phyloP scores from a whole-genome alignment of 768 basidiomycete genomes.

The Chalciporus pseudorubinellus region DNA sequence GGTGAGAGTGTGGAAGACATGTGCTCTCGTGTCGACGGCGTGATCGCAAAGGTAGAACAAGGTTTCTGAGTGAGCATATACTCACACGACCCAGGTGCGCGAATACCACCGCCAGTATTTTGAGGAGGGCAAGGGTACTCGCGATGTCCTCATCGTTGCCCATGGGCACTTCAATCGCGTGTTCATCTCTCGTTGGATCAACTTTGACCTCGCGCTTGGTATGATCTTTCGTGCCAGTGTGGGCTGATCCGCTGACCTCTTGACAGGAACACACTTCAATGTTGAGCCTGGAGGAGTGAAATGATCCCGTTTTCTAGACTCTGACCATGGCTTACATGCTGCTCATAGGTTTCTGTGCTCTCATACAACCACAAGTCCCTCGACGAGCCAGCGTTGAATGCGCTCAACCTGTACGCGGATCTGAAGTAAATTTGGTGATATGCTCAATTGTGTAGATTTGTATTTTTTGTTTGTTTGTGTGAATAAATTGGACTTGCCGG shows the following conservation, averaged over 20 bases:
- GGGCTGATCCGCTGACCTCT: slow-evolving; percentile 8
- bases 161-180: slow-evolving; percentile 82
- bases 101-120: slow-evolving; percentile 69
- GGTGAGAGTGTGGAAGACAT: slow-evolving; percentile 86
- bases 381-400: slow-evolving; percentile 74
- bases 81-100: slow-evolving; percentile 48
- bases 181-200: slow-evolving; percentile 81
- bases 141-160: slow-evolving; percentile 86
- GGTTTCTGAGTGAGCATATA: background rate
- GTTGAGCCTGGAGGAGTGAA: slow-evolving; percentile 82
- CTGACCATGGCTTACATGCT: slow-evolving; percentile 6
- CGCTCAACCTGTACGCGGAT: slow-evolving; percentile 63
- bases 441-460: background rate
- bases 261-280: slow-evolving; percentile 69
- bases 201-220: slow-evolving; percentile 61
- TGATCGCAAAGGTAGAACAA: slow-evolving; percentile 62
- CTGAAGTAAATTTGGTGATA: slow-evolving; percentile 23
- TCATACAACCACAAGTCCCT: slow-evolving; percentile 82
- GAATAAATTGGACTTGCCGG: slow-evolving; percentile 1
- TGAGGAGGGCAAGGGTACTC: slow-evolving; percentile 61
- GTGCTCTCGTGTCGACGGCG: slow-evolving; percentile 69
- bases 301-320: slow-evolving; percentile 19
- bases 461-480: slow-evolving; percentile 13
- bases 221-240: slow-evolving; percentile 12
- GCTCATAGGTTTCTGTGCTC: slow-evolving; percentile 64